Base-by-base conservation (phyloP, 2,329 filamentous ascomycete species). In the Epichloe baconii region DNA sequence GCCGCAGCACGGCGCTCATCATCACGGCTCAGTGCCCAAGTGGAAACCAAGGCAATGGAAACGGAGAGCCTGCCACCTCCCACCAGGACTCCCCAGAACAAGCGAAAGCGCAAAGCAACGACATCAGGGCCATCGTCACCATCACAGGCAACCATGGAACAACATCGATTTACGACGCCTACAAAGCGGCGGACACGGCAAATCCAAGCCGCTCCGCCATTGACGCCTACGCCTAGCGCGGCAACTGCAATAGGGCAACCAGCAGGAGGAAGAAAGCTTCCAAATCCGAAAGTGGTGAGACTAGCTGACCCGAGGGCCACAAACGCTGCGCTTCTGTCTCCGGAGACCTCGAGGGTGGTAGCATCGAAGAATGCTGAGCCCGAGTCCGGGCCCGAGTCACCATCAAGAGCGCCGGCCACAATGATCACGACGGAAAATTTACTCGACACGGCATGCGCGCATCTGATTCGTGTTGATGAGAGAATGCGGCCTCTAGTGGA, bases 401-500 rank as follows among this genome's bases (percentile, higher is more conserved):
- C 67, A 59, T 74, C 68, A 56, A 78, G 69, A 60, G 61, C 52
- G 56, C 57, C 57, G 4, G 55, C 55, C 8, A 50, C 38, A 5
- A 59, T 50, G 15, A 76, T 76, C 1, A 86, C 85, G n/a, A 86
- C 83, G 5, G 78, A 77, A 17, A 86, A 78, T 48, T 68, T 96
- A 15, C 76, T 97, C 2, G 75, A 86, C 42, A 77, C 88, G 60
- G 91, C 88, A 3, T 80, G 83, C 56, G 78, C 78, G 8, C 84
- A 94, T 66, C 72, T 97, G 6, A 76, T 90, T 57, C 73, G 72
- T 15, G 76, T 86, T 5, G 90, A 96, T 59, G 72, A 82, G 10
- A 82, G 82, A 37, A 77, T 96, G 63, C 77, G 80, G 59, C 72
- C 78, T 0, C 67, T 95, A 17, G 80, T 96, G 47, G 82, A 86